Evolutionary conservation across 352 stramenopile species (phyloP).

Genomic region (Phytophthora colocasiae): DNA sequence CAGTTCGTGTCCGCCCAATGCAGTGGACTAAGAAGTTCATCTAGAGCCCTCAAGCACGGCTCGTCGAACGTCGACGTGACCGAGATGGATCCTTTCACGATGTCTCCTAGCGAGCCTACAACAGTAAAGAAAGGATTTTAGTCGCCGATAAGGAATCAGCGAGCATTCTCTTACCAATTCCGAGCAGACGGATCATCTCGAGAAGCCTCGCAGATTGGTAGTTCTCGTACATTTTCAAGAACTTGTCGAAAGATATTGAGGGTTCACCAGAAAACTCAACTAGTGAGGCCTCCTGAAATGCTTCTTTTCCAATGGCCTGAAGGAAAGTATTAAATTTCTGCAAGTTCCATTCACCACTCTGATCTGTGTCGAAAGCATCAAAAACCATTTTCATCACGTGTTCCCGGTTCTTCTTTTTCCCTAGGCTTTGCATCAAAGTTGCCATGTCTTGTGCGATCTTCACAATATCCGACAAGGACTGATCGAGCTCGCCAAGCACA

Average conservation of each 20-base stretch:
- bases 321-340: constrained; percentile 76
- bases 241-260: constrained; percentile 41
- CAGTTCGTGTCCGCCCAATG: constrained; percentile 39
- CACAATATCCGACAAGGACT: constrained; percentile 47
- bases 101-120: constrained; percentile 47
- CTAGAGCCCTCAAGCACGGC: constrained; percentile 29
- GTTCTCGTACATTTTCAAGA: constrained; percentile 48
- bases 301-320: constrained; percentile 51
- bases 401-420: constrained; percentile 54
- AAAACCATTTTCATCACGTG: constrained; percentile 49
- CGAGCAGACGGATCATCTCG: constrained; percentile 42
- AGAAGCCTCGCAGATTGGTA: constrained; percentile 48
- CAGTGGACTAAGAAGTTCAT: constrained; percentile 39
- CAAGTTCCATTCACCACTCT: constrained; percentile 46
- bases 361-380: constrained; percentile 48
- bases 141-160: neutral
- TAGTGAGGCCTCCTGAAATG: constrained; percentile 47
- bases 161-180: constrained; percentile 42
- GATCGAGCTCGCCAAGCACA: constrained; percentile 47
- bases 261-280: constrained; percentile 42
- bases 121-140: constrained; percentile 9
- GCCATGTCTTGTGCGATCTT: constrained; percentile 27
- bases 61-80: constrained; percentile 42
- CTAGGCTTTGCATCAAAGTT: constrained; percentile 31
- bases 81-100: constrained; percentile 39